Evolutionary conservation across 208 protist genomes (phyloP).

Genomic region (Trypanosoma congolense): DNA sequence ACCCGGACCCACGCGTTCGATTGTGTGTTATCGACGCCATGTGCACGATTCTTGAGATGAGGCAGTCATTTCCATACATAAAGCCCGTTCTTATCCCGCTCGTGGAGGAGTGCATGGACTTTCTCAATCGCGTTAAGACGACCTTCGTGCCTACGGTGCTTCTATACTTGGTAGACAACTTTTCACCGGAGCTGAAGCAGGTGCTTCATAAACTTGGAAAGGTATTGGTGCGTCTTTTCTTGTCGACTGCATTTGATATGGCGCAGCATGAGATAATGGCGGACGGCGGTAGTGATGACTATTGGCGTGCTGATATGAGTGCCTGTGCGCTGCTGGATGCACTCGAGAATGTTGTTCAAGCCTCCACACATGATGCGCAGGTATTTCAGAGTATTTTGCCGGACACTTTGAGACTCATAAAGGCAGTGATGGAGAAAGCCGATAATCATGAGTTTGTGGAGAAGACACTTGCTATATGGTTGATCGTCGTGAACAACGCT

Average conservation of each 20-base stretch:
- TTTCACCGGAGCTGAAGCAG: constrained; percentile 70
- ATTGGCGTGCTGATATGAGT: constrained; percentile 65
- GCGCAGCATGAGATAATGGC: constrained; percentile 33
- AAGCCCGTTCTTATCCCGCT: constrained; percentile 60
- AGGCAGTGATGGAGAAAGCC: constrained; percentile 49
- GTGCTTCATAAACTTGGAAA: constrained; percentile 69
- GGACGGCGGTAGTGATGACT: constrained; percentile 27
- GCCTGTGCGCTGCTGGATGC: constrained; percentile 67
- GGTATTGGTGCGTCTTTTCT: constrained; percentile 72
- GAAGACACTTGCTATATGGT: constrained; percentile 67
- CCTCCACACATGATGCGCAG: constrained; percentile 41
- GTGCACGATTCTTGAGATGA: constrained; percentile 84
- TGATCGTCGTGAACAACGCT: constrained; percentile 61
- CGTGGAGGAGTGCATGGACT: constrained; percentile 77
- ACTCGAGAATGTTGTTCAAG: constrained; percentile 65
- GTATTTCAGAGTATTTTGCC: constrained; percentile 46
- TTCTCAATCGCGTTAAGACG: constrained; percentile 80
- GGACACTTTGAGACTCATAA: constrained; percentile 56
- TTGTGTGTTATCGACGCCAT: constrained; percentile 78
- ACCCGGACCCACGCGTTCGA: constrained; percentile 70
- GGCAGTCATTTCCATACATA: constrained; percentile 61
- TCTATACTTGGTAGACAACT: constrained; percentile 82
- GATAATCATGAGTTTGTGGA: constrained; percentile 84
- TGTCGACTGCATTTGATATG: constrained; percentile 75
- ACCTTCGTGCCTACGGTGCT: constrained; percentile 77